Evolutionary conservation across 2,329 filamentous ascomycete genomes (phyloP).

Genomic region (Fusarium setosum): DNA sequence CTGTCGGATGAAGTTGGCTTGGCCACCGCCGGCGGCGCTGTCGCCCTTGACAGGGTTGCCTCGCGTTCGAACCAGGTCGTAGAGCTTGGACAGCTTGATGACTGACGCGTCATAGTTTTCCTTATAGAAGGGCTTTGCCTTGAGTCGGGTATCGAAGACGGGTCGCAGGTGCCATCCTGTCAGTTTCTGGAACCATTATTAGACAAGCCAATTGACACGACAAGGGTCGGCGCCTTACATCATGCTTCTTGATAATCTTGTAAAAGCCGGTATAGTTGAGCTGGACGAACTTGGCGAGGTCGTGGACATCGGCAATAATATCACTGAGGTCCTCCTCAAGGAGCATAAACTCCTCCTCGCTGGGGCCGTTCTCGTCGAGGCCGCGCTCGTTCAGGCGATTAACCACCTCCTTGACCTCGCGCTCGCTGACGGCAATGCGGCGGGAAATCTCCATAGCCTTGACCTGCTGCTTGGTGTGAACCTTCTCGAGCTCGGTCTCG

Average conservation of each 20-base stretch:
- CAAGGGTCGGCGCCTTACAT: conserved; percentile 65
- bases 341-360: conserved; percentile 93
- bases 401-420: conserved; percentile 90
- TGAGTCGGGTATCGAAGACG: conserved; percentile 94
- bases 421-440: conserved; percentile 87
- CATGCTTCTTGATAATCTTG: conserved; percentile 99
- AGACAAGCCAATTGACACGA: conserved; percentile 19
- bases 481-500: conserved; percentile 94
- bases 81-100: conserved; percentile 92
- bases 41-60: conserved; percentile 95
- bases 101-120: conserved; percentile 98
- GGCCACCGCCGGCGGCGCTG: conserved; percentile 87
- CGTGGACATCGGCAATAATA: conserved; percentile 98
- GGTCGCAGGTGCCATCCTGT: conserved; percentile 94
- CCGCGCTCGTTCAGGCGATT: conserved; percentile 75
- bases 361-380: conserved; percentile 68
- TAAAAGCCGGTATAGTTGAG: conserved; percentile 99
- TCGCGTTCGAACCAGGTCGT: conserved; percentile 92
- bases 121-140: conserved; percentile 98
- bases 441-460: conserved; percentile 96
- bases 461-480: conserved; percentile 96
- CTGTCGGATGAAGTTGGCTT: conserved; percentile 95
- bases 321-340: conserved; percentile 96
- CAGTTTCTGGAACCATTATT: conserved; percentile 75
- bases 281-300: conserved; percentile 97